phyloP scores from a whole-genome alignment of 2,329 filamentous ascomycete genomes.

The Neoarthrinium moseri region DNA sequence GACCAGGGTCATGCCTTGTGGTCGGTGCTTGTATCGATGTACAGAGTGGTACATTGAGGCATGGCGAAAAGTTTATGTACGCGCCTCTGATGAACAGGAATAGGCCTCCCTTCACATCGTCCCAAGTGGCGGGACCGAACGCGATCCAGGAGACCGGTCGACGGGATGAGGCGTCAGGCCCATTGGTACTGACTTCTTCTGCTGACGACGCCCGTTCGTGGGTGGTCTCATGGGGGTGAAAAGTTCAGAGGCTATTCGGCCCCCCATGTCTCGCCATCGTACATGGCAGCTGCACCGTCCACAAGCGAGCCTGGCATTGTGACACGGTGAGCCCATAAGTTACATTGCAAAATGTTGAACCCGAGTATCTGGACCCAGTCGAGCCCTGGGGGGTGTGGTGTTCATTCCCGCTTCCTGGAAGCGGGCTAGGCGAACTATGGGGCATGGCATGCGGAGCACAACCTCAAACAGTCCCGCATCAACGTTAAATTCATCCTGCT shows the following conservation, averaged over 20 bases:
- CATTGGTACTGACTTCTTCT: background rate
- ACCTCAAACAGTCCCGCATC: background rate
- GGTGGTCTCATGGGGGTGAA: no score
- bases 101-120: background rate
- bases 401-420: background rate
- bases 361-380: background rate
- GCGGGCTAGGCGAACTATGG: background rate
- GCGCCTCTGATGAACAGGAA: background rate
- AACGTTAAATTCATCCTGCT: background rate
- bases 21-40: background rate
- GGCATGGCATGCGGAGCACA: background rate
- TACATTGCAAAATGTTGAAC: background rate
- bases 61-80: background rate
- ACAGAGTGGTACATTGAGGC: background rate
- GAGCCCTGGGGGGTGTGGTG: background rate
- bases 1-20: background rate
- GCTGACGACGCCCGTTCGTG: no score
- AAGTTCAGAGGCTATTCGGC: background rate
- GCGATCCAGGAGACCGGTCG: slow-evolving; percentile 6
- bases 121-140: background rate
- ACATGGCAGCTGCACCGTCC: background rate
- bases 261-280: background rate
- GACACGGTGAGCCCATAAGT: background rate
- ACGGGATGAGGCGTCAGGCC: background rate
- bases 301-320: background rate